Base-by-base conservation (phyloP, 768 basidiomycete species). In the Mycena crocata region DNA sequence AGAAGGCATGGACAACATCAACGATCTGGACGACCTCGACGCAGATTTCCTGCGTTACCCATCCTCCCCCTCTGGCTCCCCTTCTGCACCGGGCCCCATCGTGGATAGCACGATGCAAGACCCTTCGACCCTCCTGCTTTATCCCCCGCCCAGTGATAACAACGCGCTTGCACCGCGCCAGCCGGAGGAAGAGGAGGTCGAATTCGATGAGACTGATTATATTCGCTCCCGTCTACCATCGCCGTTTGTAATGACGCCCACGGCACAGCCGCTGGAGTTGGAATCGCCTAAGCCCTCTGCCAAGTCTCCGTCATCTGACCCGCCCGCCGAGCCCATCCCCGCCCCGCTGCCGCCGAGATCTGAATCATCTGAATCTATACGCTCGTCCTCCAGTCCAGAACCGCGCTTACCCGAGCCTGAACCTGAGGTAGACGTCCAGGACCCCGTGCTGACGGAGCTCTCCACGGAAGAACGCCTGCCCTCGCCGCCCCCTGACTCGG, bases 311-410 rank as follows among this genome's bases (percentile, higher is more conserved):
- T 39, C 40, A 21, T 40, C 48, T 17, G 60, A 56, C 39, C 66
- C 66, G 30, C 56, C 62, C 8, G 56, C 40, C 26, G 49, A 61
- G 35, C 58, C 34, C 24, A 44, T 52, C 31, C n/a, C 49, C 17
- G 32, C 39, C 48, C 42, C 30, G 42, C 37, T 26, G 26, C 35
- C 60, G 2, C n/a, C 35, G 28, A 12, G 37, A 35, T 40, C 57
- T 21, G 34, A 40, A 7, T 46, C 49, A 7, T 69, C 67, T 24
- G 62, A 64, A 30, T 69, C 68, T 12, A 70, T 70, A n/a, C 61
- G 69, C 14, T 70, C 69, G 1, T 70, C 69, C 35, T 70, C 69
- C 19, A 70, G 69, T 35, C 69, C 69, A 26, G 69, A 70, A 30
- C 65, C 65, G 21, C 61, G 69, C 21, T 19, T 48, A 35, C 51